These are phyloP conservation scores for Flaveria bidentis DNA, from an alignment of 129 eudicot genomes.

Conservation along the genomic window DNA sequence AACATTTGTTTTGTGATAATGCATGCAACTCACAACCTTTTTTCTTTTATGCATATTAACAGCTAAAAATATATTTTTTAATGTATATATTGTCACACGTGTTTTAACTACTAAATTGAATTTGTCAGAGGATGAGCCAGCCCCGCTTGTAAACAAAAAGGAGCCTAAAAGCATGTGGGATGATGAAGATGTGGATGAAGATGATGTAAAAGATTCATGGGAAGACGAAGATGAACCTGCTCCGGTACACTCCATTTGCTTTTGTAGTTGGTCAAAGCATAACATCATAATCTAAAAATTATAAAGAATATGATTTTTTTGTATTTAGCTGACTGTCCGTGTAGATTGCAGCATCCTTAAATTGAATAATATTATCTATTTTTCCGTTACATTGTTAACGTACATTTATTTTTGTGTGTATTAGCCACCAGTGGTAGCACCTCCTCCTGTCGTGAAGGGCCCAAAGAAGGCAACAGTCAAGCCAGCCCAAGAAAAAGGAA, in stretches of 20 bases:
- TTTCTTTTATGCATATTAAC: background rate
- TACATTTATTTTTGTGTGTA: background rate
- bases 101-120: conserved; percentile 3
- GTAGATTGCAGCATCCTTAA: background rate
- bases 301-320: background rate
- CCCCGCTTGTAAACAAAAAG: conserved; percentile 60
- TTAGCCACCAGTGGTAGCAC: conserved; percentile 64
- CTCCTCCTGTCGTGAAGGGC: conserved; percentile 59
- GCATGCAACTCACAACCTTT: background rate
- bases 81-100: background rate
- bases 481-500: conserved; percentile 64
- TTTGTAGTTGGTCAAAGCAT: background rate
- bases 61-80: background rate
- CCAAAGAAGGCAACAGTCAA: conserved; percentile 64
- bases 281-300: background rate
- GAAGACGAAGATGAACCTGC: conserved; percentile 89
- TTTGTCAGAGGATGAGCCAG: conserved; percentile 79
- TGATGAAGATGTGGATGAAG: conserved; percentile 85
- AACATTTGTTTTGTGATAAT: background rate
- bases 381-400: background rate
- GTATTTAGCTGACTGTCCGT: background rate
- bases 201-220: conserved; percentile 92
- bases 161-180: conserved; percentile 77
- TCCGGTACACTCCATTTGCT: conserved; percentile 41
- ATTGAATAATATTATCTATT: background rate